Evolutionary conservation across 257 asterid species (phyloP), one percentile per base, ranked within the genome.

Genomic region (Dorcoceras hygrometricum): DNA sequence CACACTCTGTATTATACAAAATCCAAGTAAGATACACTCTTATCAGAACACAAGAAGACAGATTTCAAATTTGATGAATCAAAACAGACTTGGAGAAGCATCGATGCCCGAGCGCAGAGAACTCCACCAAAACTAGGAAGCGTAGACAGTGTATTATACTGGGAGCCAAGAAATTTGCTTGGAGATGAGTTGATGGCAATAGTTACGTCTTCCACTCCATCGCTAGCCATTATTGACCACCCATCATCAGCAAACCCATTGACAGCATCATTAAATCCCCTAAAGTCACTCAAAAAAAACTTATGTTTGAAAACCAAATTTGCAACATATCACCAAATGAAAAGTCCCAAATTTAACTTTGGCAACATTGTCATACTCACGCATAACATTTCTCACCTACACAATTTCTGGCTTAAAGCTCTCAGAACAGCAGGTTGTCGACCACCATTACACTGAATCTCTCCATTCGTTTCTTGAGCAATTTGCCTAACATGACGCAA

Each of bases 181-280:
- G 96, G 94, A 73, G 95, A 82, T 0, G 92, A 78, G 75, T 94
- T 94, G 19, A 90, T 65, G 62, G 96, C 89, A 59, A 90, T 85
- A 6, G 95, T 88, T 5, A 94, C 87, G 56, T 94, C 97, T 76
- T 94, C 97, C 27, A 68, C 83, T 24, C 96, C 99, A 70, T 94
- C 99, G 23, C 89, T 81, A 54, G 87, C 81, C 88, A 90, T 76
- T 76, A 84, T 76, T 2, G 96, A 81, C 99, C 99, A 94, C 43
- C 97, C 99, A 66, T 94, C 99, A 65, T 88, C 96, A n/a, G 77
- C 87, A 80, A 94, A 90, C 64, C 97, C 99, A 71, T 87, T 94
- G 57, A 94, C 89, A 55, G 96, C 96, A 77, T 94, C 99, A 66
- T 94, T 90, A 65, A 94, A 90, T 34, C 99, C 97, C 86, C 97